phyloP scores from a whole-genome alignment of 176 grass and related monocot species.

The Oryza nivara region DNA sequence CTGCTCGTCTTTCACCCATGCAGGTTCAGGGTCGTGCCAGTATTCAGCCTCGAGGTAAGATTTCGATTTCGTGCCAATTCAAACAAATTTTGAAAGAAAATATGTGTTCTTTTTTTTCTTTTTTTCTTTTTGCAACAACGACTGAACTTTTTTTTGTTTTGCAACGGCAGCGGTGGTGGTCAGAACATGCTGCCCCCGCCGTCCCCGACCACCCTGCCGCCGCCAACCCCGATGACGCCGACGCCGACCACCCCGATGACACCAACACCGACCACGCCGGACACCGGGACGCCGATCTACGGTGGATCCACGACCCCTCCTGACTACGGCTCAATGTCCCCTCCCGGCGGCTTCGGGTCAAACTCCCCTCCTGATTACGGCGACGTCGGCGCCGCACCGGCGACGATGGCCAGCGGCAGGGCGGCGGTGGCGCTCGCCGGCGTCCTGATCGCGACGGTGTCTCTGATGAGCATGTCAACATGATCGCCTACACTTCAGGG shows the following conservation, averaged over 20 bases:
- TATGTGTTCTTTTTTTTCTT: not conserved
- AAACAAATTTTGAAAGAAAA: not conserved
- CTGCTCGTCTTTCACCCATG: not conserved
- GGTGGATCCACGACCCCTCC: constrained; percentile 45
- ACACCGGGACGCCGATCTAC: constrained; percentile 48
- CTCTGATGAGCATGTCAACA: constrained; percentile 35
- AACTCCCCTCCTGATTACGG: constrained; percentile 53
- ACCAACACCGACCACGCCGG: constrained; percentile 34
- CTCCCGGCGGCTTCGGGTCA: constrained; percentile 40
- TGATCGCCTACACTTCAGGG: constrained; percentile 15
- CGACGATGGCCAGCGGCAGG: not conserved
- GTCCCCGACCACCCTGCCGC: constrained; percentile 39
- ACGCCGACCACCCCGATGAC: constrained; percentile 30
- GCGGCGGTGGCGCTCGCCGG: constrained; percentile 28
- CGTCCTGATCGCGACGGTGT: constrained; percentile 39
- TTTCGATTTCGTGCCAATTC: not conserved
- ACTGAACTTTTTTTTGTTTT: not conserved
- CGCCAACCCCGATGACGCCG: constrained; percentile 31
- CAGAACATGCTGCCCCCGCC: constrained; percentile 47
- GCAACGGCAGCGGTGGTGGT: constrained; percentile 33
- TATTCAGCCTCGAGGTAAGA: constrained; percentile 65
- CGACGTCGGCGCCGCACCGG: constrained; percentile 47
- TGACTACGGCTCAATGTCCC: constrained; percentile 40
- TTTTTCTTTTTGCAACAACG: not conserved
- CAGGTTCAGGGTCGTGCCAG: constrained; percentile 66